These are phyloP conservation scores for Rhododendron henanense DNA, from an alignment of 148 eudicot species.

Conservation along the genomic window DNA sequence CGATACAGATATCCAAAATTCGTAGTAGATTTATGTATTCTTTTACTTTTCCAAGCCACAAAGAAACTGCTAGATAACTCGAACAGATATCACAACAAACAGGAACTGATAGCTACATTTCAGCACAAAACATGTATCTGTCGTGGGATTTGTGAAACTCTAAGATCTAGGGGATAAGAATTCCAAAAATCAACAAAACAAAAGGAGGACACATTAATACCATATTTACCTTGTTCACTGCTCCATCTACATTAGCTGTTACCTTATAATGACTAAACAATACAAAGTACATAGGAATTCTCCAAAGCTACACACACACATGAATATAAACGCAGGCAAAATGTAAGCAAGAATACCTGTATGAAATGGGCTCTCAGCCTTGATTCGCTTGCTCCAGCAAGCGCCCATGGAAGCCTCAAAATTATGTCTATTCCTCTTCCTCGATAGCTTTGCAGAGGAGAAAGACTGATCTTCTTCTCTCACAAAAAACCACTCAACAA, in stretches of 20 bases:
- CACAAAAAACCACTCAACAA: background rate
- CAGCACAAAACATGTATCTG: background rate
- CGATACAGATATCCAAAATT: background rate
- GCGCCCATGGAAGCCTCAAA: slow-evolving; percentile 24
- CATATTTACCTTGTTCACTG: background rate
- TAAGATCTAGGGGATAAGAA: background rate
- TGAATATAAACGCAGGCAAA: background rate
- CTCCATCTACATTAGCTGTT: background rate
- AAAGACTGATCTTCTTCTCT: background rate
- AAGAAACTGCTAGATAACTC: background rate
- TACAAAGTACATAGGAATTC: background rate
- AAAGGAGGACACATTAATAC: background rate
- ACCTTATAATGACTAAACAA: background rate
- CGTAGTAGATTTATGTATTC: background rate
- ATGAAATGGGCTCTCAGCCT: slow-evolving; percentile 31
- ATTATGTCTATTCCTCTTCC: no score
- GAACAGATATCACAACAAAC: background rate
- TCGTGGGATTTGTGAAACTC: background rate
- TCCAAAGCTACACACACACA: background rate
- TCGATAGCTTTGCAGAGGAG: no score
- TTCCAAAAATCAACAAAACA: background rate
- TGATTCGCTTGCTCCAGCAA: slow-evolving; percentile 40
- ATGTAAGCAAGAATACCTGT: slow-evolving; percentile 14
- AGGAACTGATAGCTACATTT: background rate
- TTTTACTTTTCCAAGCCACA: background rate